Percentiles rank a stretch among this genome's conserved stretches.
Evolutionary conservation across 441 rosid species (phyloP).

Genomic region (Flueggea neowawraea): DNA sequence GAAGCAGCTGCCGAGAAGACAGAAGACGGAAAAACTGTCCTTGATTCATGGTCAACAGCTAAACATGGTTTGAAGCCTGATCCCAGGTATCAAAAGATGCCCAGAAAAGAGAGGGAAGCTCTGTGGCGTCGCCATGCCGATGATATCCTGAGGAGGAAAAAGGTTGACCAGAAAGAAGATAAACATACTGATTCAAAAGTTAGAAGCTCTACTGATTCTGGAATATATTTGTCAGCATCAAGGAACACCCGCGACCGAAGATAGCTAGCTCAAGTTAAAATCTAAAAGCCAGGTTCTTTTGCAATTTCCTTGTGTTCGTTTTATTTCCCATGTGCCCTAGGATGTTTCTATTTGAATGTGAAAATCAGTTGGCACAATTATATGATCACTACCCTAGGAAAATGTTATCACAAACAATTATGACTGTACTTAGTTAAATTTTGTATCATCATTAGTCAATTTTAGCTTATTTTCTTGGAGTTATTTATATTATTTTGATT

Average conservation of each 20-base stretch:
- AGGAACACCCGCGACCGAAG: conserved; percentile 36
- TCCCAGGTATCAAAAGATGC: conserved; percentile 83
- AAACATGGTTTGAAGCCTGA: conserved; percentile 76
- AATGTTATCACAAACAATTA: too few relatives aligned
- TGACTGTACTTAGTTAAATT: too few relatives aligned
- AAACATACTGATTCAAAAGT: conserved; percentile 43
- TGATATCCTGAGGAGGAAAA: conserved; percentile 59
- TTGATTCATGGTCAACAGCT: conserved; percentile 95
- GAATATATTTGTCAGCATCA: conserved; percentile 32
- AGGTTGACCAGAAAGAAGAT: conserved; percentile 45
- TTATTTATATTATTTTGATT: too few relatives aligned
- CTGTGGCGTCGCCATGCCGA: conserved; percentile 79
- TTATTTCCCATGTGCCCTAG: too few relatives aligned
- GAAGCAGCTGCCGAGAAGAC: conserved; percentile 71
- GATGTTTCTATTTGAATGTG: too few relatives aligned
- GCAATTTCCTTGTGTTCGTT: too few relatives aligned
- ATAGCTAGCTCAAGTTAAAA: background rate
- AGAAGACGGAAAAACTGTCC: conserved; percentile 73
- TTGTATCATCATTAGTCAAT: too few relatives aligned
- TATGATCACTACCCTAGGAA: too few relatives aligned
- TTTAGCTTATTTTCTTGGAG: too few relatives aligned
- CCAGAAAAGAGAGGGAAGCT: conserved; percentile 36
- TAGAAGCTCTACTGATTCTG: conserved; percentile 41
- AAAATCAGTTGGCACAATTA: too few relatives aligned
- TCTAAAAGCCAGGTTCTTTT: too few relatives aligned